Base-by-base conservation (phyloP, 495 filamentous ascomycete genomes). In the Penicillium salamii region DNA sequence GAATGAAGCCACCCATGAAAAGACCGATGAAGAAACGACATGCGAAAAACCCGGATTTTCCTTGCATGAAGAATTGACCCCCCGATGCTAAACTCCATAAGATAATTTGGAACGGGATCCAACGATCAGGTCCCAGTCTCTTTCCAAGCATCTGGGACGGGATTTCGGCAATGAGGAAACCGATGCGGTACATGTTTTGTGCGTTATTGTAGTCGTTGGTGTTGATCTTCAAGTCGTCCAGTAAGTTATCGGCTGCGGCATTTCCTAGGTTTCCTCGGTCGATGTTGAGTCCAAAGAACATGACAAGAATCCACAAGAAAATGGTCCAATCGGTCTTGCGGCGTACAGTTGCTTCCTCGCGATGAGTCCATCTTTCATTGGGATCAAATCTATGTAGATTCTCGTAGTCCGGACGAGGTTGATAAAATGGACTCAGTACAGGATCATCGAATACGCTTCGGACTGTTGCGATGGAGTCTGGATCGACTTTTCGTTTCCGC, bases 221-320 rank as follows among this genome's bases (percentile, higher is more conserved):
- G 33, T 65, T 79, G 18, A 88, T 56, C 3, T 75, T 58, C 11
- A 79, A 55, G 46, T 78, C 73, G 5, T 43, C 62, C 3, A 88
- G 72, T 49, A 88, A 68, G 61, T 86, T 82, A 60, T 88, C 85
- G 0, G 81, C 77, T 1, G 85, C 59, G 6, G 85, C 84, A 49
- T 87, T 78, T 12, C 62, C 55, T 38, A 88, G 74, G 53, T 90
- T 91, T 14, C 81, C 79, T n/a, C 87, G 76, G 54, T 91, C 87
- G 2, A 90, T 67, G 42, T 91, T 81, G 24, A 91, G 72, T 0
- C 81, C 84, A 43, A 89, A 88, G 71, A 95, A 95, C 62, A 83
- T 85, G 51, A 95, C 77, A 36, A 92, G 82, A 39, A 78, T 78
- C 77, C 77, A 79, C 14, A 68, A 24, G 23, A 73, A 72, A n/a